Percentiles rank a stretch among this genome's conserved stretches.
Conservation (phyloP, 768 basidiomycete species). For the Naganishia antarctica region DNA sequence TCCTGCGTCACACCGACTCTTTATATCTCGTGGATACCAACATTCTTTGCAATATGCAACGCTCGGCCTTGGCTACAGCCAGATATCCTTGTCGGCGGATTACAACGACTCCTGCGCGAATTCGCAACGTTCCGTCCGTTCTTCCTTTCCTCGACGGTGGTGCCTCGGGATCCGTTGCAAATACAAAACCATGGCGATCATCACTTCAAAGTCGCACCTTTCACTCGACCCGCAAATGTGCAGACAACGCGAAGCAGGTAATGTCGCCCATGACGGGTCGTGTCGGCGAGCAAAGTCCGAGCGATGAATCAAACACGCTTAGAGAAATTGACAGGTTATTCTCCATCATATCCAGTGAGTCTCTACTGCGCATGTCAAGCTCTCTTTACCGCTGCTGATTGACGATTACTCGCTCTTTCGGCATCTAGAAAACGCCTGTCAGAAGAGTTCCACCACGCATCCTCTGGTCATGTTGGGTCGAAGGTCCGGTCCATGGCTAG, state of each 20-base stretch:
- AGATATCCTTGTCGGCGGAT: not conserved
- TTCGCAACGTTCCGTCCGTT: not conserved
- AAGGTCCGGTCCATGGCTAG: conserved; percentile 34
- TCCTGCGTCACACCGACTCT: too few species aligned
- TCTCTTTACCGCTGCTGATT: not conserved
- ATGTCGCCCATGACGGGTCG: conserved; percentile 16
- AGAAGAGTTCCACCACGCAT: conserved; percentile 23
- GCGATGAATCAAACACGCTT: conserved; percentile 29
- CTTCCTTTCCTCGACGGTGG: not conserved
- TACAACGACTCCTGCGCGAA: too few species aligned
- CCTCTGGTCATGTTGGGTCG: conserved; percentile 42
- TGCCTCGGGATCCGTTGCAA: too few species aligned
- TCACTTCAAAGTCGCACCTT: not conserved
- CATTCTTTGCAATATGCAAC: not conserved
- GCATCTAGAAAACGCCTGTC: not conserved
- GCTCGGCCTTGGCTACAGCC: not conserved
- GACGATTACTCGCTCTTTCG: not conserved
- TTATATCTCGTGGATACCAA: not conserved
- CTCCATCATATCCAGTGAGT: conserved; percentile 41
- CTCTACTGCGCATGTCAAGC: not conserved
- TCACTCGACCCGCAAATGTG: conserved; percentile 1
- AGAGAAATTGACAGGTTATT: conserved; percentile 42
- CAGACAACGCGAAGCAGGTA: conserved; percentile 10
- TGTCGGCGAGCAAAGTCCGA: not conserved
- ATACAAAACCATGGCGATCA: not conserved